These are phyloP conservation scores for Aspergillus hiratsukae DNA, from an alignment of 2,329 filamentous ascomycete species.

Conservation along the genomic window DNA sequence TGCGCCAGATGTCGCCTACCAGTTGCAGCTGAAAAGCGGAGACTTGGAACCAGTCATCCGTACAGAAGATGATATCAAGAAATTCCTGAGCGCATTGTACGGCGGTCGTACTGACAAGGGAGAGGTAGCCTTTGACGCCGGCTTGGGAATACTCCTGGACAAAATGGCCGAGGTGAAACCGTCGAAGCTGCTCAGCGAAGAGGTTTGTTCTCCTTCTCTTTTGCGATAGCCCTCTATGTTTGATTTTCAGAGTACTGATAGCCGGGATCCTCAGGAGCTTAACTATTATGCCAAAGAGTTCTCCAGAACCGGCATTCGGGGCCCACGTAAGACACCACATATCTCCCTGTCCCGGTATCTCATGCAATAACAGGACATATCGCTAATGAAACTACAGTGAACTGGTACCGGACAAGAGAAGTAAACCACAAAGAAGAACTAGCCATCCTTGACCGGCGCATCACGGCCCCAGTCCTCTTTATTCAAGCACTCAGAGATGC, in stretches of 20 bases:
- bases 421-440: slow-evolving; percentile 74
- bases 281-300: slow-evolving; percentile 74
- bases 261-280: slow-evolving; percentile 49
- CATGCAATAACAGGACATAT: not conserved
- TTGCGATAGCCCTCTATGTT: not conserved
- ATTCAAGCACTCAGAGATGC: slow-evolving; percentile 66
- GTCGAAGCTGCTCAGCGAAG: slow-evolving; percentile 57
- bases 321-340: slow-evolving; percentile 52
- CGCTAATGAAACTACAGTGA: slow-evolving; percentile 45
- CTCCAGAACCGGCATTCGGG: slow-evolving; percentile 66
- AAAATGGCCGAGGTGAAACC: slow-evolving; percentile 55
- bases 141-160: slow-evolving; percentile 61
- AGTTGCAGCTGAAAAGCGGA: slow-evolving; percentile 70
- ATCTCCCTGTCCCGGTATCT: not conserved
- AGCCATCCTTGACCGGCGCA: slow-evolving; percentile 33
- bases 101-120: slow-evolving; percentile 59
- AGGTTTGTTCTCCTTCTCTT: slow-evolving; percentile 40
- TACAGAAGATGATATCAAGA: slow-evolving; percentile 58
- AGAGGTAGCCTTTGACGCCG: slow-evolving; percentile 54
- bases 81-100: slow-evolving; percentile 68
- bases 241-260: not conserved
- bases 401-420: slow-evolving; percentile 77
- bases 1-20: slow-evolving; percentile 73
- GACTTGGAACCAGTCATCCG: slow-evolving; percentile 58
- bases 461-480: slow-evolving; percentile 66